These are phyloP conservation scores for Metarhizium robertsii DNA, from an alignment of 2,329 filamentous ascomycete species.

Conservation along the genomic window DNA sequence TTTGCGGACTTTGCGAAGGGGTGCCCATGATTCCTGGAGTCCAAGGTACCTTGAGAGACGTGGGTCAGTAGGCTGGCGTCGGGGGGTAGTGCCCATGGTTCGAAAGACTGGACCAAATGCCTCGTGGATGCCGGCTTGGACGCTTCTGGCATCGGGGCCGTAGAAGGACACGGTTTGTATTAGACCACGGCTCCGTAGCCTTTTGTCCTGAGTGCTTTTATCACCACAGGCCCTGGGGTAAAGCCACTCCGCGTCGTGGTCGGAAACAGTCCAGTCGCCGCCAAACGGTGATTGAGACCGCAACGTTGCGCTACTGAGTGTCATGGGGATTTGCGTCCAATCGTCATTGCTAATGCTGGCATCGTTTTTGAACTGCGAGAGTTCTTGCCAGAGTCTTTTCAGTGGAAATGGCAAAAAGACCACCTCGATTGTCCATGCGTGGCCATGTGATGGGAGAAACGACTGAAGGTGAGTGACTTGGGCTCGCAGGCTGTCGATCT, in stretches of 20 bases:
- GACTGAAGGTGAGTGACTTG: constrained; percentile 49
- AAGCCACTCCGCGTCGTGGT: constrained; percentile 49
- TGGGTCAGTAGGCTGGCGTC: constrained; percentile 16
- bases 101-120: constrained; percentile 52
- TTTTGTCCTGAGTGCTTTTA: constrained; percentile 53
- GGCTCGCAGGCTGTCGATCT: constrained; percentile 40
- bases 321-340: constrained; percentile 46
- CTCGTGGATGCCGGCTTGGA: constrained; percentile 52
- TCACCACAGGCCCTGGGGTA: constrained; percentile 59
- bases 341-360: constrained; percentile 31
- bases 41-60: constrained; percentile 42
- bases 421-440: constrained; percentile 68
- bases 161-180: constrained; percentile 54
- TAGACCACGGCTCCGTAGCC: constrained; percentile 67
- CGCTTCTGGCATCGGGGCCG: constrained; percentile 56
- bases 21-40: constrained; percentile 61
- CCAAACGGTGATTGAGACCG: constrained; percentile 39
- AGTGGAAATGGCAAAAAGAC: constrained; percentile 64
- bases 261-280: constrained; percentile 35
- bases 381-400: constrained; percentile 44
- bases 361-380: constrained; percentile 36
- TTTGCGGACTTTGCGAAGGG: constrained; percentile 66
- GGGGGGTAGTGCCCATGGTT: constrained; percentile 29
- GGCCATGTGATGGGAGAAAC: constrained; percentile 48
- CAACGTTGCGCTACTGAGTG: constrained; percentile 31